Conservation (phyloP, 1,284 basidiomycete genomes). For the Porogramme epimiltina region DNA sequence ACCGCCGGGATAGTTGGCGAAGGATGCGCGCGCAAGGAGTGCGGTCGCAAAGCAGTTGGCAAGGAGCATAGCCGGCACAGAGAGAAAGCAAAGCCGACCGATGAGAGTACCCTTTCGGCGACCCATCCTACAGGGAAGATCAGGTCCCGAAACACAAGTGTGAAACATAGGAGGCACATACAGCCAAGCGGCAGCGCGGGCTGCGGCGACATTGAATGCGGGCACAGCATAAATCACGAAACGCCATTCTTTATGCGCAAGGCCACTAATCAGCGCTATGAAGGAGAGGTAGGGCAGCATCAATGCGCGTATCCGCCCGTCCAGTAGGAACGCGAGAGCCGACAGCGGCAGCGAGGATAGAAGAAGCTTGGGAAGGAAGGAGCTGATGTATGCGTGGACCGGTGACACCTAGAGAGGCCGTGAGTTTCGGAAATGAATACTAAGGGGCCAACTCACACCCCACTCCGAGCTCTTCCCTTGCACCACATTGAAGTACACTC, state of each 20-base stretch:
- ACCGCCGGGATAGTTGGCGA: conserved; percentile 87
- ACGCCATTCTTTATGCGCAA: conserved; percentile 95
- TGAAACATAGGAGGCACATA: conserved; percentile 38
- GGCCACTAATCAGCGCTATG: conserved; percentile 67
- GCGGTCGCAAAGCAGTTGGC: conserved; percentile 55
- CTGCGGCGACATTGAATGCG: conserved; percentile 78
- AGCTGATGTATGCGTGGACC: conserved; percentile 67
- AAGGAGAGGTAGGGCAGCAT: conserved; percentile 59
- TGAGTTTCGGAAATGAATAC: neutral
- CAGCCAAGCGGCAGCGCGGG: conserved; percentile 64
- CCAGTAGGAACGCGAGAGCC: conserved; percentile 48
- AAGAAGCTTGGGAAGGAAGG: conserved; percentile 80
- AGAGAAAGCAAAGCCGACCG: conserved; percentile 46
- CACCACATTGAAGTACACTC: conserved; percentile 86
- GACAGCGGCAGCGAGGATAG: conserved; percentile 68
- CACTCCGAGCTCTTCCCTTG: conserved; percentile 88
- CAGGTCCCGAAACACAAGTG: neutral
- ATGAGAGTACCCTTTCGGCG: conserved; percentile 45
- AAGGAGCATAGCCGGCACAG: conserved; percentile 47
- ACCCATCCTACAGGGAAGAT: conserved; percentile 38
- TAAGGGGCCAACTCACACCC: conserved; percentile 68
- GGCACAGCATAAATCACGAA: conserved; percentile 92
- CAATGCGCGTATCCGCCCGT: conserved; percentile 51
- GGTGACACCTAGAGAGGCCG: conserved; percentile 69
- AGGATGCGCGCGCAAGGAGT: conserved; percentile 61